phyloP scores from a whole-genome alignment of 306 rosid genomes.

The Citrullus colocynthis region DNA sequence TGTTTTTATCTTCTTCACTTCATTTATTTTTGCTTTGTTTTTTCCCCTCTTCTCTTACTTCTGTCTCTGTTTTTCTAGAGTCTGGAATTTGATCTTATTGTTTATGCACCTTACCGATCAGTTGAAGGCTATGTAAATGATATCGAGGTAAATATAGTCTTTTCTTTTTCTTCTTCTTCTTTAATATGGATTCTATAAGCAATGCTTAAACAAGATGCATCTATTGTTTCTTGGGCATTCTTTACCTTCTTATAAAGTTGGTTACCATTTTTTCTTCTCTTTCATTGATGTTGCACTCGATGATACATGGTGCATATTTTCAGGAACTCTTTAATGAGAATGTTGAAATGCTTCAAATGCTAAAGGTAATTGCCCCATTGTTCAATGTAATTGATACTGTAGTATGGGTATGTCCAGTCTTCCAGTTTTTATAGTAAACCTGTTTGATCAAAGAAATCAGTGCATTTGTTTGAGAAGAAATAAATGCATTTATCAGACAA shows the following conservation, averaged over 20 bases:
- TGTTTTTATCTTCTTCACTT: conserved; percentile 8
- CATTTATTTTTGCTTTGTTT: background rate
- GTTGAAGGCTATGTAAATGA: conserved; percentile 63
- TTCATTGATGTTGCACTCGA: conserved; percentile 5
- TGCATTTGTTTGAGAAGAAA: background rate
- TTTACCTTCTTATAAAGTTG: background rate
- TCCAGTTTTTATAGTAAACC: background rate
- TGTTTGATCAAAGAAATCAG: background rate
- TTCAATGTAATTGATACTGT: conserved; percentile 10
- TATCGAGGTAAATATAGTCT: conserved; percentile 45
- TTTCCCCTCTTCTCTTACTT: background rate
- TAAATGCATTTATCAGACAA: background rate
- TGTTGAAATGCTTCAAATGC: conserved; percentile 43
- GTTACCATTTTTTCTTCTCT: background rate
- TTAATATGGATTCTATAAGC: background rate
- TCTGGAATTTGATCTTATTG: conserved; percentile 91
- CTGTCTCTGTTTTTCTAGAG: conserved; percentile 39
- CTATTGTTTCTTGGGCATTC: background rate
- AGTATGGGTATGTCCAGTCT: background rate
- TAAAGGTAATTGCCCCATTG: conserved; percentile 38
- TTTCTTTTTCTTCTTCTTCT: too few relatives aligned
- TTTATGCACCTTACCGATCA: conserved; percentile 80
- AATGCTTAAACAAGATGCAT: background rate
- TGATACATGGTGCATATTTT: conserved; percentile 11
- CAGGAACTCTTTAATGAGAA: conserved; percentile 56